Percentiles rank a stretch among this genome's conserved stretches.
Conservation (phyloP, 371 early-diverging fungal species). For the Conidiobolus incongruus region DNA sequence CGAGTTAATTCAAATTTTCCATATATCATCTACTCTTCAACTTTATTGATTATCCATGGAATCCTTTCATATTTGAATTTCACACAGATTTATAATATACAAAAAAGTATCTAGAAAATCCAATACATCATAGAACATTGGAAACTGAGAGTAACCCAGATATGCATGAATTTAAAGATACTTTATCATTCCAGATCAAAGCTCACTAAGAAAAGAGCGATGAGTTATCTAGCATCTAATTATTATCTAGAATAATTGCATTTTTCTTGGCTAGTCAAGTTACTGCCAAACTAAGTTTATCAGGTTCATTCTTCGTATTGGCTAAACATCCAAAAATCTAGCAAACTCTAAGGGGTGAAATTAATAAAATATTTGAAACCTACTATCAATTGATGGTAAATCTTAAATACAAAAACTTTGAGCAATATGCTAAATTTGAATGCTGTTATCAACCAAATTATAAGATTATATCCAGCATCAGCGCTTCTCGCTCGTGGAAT, state of each 20-base stretch:
- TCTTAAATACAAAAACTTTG: too few relatives aligned
- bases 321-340: too few relatives aligned
- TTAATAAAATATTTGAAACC: background rate
- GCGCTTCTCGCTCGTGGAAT: background rate
- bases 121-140: background rate
- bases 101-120: background rate
- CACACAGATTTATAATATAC: background rate
- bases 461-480: slow-evolving; percentile 1
- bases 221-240: background rate
- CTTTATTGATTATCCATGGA: background rate
- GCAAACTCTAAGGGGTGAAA: background rate
- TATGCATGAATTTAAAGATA: background rate
- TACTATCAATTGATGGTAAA: background rate
- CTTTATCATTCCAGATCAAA: background rate
- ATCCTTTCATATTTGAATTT: background rate
- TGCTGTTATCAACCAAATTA: background rate
- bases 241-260: background rate
- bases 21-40: background rate
- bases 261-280: slow-evolving; percentile 1
- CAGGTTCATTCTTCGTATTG: background rate
- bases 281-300: background rate
- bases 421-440: background rate
- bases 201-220: background rate
- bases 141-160: background rate
- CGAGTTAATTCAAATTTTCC: background rate